Evolutionary conservation across 2,329 filamentous ascomycete genomes (phyloP), one percentile per base, ranked within the genome.

Genomic region (Calonectria honghensis): DNA sequence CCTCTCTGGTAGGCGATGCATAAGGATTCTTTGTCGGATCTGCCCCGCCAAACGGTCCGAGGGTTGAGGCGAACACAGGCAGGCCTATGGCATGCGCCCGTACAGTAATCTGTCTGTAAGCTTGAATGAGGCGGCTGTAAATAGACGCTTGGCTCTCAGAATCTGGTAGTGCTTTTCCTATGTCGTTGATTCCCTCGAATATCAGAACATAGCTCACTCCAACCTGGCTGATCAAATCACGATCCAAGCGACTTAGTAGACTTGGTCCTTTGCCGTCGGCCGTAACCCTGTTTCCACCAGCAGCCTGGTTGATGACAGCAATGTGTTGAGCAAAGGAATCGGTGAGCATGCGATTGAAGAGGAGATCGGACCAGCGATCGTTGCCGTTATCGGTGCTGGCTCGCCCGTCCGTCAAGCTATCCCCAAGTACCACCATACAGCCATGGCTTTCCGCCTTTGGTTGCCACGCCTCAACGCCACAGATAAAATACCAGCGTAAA

Each of bases 271-370:
- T 61, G 35, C 57, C 57, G 7, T 61, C 57, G 13, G 35, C 57
- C 4, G 59, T 32, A 2, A 59, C 27, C 9, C 67, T 32, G 16
- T 69, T 69, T 37, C 67, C 67, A 4, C 67, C 67, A 14, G 39
- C 52, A 24, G 67, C 52, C n/a, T 69, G 67, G 24, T 63, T 69
- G 2, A 69, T 27, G 14, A 69, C 35, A 4, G 67, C 67, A 2
- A 61, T 24, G 20, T 69, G 7, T 18, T 5, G 32, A 35, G 39
- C 32, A 24, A 9, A 59, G 16, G 57, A 13, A 7, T 61, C 41
- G 85, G 31, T 27, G 29, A 41, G 35, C 29, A 69, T 32, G 16
- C 54, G 67, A 7, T 45, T 24, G 3, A 69, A 61, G 18, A 69
- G 51, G 9, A 50, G 67, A n/a, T 69, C 67, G 16, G 54, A 27